Conservation (phyloP, 371 early-diverging fungal species). For the Lichtheimia corymbifera region DNA sequence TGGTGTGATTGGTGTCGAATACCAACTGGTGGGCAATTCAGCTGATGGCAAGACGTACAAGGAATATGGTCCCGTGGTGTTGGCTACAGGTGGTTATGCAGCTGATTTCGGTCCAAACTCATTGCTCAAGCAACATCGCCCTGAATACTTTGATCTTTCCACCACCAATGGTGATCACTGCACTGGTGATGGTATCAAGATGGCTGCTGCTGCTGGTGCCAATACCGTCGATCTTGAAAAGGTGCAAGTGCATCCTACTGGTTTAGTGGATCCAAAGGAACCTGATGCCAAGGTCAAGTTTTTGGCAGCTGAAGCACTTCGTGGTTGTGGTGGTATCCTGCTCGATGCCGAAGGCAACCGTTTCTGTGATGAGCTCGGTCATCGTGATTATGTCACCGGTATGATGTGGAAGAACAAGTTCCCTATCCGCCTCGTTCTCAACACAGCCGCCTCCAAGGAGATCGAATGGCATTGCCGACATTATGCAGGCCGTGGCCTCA, state of each 20-base stretch:
- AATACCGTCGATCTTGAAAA: constrained; percentile 92
- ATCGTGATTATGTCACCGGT: constrained; percentile 85
- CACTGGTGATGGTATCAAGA: constrained; percentile 95
- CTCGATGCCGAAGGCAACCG: constrained; percentile 84
- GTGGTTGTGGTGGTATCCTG: constrained; percentile 93
- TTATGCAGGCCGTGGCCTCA: constrained; percentile 89
- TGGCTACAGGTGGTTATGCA: constrained; percentile 94
- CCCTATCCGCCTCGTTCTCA: constrained; percentile 86
- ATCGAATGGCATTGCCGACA: constrained; percentile 96
- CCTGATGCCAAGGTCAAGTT: constrained; percentile 88
- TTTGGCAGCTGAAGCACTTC: constrained; percentile 95
- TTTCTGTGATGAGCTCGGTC: constrained; percentile 92
- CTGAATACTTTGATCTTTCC: constrained; percentile 64
- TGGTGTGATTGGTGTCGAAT: constrained; percentile 83
- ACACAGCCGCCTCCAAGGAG: constrained; percentile 84
- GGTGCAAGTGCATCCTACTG: constrained; percentile 97
- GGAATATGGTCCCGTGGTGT: constrained; percentile 79
- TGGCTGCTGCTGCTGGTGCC: constrained; percentile 81
- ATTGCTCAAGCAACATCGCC: constrained; percentile 69
- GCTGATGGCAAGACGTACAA: constrained; percentile 57
- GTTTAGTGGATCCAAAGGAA: constrained; percentile 89
- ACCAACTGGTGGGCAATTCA: constrained; percentile 57
- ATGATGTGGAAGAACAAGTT: constrained; percentile 84
- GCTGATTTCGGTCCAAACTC: constrained; percentile 73
- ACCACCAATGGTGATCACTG: constrained; percentile 96